Conservation (phyloP, 2,329 filamentous ascomycete species). For the Botrytis hyacinthi region DNA sequence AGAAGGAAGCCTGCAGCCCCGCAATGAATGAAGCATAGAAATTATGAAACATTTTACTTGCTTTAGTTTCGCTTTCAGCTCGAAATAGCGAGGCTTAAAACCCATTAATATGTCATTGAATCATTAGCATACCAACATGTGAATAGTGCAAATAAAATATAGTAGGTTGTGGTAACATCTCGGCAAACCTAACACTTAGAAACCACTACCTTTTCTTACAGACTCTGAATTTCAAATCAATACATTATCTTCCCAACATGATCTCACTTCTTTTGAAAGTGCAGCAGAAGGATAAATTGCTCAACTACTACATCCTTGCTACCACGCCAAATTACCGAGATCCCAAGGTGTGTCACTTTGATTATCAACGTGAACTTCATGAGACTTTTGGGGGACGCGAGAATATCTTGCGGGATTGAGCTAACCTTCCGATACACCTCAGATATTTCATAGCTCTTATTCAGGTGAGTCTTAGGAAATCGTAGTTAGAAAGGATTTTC, state of each 20-base stretch:
- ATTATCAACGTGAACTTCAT: background rate
- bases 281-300: background rate
- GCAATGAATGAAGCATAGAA: accelerated
- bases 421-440: background rate
- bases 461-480: accelerated
- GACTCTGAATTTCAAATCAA: background rate
- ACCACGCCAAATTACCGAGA: background rate
- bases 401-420: background rate
- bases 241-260: too few species aligned
- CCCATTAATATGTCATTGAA: background rate
- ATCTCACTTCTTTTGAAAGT: too few species aligned
- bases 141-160: background rate
- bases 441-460: background rate
- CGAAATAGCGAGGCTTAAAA: background rate
- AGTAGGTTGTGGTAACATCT: too few species aligned
- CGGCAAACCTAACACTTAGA: background rate
- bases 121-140: background rate
- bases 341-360: background rate
- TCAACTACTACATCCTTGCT: background rate
- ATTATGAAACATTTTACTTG: background rate
- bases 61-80: background rate
- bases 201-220: background rate
- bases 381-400: background rate
- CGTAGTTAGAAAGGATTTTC: too few species aligned
- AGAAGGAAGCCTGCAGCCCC: background rate